A percentile compares a stretch with the other conserved stretches of the same genome.
phyloP scores from a whole-genome alignment of 2,329 filamentous ascomycete species.

The Cercospora zeae-maydis region DNA sequence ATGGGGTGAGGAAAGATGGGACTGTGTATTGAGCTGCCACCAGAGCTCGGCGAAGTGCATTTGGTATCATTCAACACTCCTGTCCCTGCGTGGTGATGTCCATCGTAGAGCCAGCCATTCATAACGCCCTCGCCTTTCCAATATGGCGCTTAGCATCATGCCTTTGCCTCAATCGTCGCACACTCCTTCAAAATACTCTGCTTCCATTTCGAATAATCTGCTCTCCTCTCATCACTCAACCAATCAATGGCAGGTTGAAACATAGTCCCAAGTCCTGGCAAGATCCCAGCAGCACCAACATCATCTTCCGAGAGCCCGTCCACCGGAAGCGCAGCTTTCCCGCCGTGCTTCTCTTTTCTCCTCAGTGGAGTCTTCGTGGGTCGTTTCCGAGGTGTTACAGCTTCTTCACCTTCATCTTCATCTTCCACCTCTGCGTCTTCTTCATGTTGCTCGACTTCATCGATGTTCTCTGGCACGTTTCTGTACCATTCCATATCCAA shows the following conservation, averaged over 20 bases:
- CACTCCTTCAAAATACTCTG: constrained; percentile 56
- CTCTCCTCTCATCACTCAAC: constrained; percentile 59
- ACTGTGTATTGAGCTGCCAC: constrained; percentile 18
- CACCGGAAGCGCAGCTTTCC: constrained; percentile 17
- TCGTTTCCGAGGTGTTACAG: constrained; percentile 19
- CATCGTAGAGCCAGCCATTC: background rate
- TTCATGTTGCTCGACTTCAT: constrained; percentile 35
- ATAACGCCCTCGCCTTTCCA: background rate
- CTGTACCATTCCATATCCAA: constrained; percentile 28
- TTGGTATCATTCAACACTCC: background rate
- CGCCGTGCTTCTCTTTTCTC: constrained; percentile 35
- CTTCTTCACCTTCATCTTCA: background rate
- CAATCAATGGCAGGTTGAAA: constrained; percentile 72
- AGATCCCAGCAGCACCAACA: constrained; percentile 32
- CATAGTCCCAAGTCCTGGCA: constrained; percentile 60
- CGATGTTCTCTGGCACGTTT: constrained; percentile 25
- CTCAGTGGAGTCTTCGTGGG: constrained; percentile 36
- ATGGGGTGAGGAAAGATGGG: constrained; percentile 24
- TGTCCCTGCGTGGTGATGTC: too few species aligned
- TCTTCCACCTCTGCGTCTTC: constrained; percentile 14
- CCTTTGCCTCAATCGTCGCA: constrained; percentile 25
- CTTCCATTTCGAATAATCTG: constrained; percentile 65
- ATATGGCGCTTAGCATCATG: background rate
- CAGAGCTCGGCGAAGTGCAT: background rate
- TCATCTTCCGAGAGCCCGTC: constrained; percentile 22